Conservation (phyloP, 2,329 filamentous ascomycete species). For the Talaromyces rugulosus region DNA sequence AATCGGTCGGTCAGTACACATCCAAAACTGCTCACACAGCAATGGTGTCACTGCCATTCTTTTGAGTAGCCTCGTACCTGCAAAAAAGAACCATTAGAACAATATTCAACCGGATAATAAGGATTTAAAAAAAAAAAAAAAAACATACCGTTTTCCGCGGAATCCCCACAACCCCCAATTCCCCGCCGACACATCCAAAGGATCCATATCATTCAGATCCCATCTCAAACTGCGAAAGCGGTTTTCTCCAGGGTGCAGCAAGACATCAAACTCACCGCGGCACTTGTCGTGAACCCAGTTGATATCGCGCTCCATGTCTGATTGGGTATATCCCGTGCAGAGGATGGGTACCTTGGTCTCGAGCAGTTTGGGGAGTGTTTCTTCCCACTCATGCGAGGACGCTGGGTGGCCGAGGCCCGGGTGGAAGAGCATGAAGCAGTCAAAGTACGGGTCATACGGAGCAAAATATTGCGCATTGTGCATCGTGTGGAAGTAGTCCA, state of each 20-base stretch:
- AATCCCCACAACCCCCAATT: conserved; percentile 99
- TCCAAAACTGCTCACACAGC: conserved; percentile 1
- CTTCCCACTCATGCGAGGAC: conserved; percentile 87
- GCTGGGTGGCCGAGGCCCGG: conserved; percentile 93
- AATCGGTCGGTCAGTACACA: not conserved
- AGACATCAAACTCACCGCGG: conserved; percentile 82
- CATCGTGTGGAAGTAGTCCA: conserved; percentile 96
- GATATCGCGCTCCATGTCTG: conserved; percentile 89
- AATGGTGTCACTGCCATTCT: conserved; percentile 15
- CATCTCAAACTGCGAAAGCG: conserved; percentile 87
- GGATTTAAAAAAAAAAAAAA: not conserved
- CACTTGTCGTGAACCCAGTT: conserved; percentile 84
- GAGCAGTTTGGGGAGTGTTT: conserved; percentile 81
- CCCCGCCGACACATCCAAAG: conserved; percentile 87
- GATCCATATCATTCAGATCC: conserved; percentile 95
- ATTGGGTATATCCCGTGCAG: conserved; percentile 92
- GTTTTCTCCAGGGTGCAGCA: conserved; percentile 92
- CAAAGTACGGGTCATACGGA: conserved; percentile 96
- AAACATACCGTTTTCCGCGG: conserved; percentile 81
- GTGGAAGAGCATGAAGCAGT: conserved; percentile 96
- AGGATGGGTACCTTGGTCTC: conserved; percentile 96
- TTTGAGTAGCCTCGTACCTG: conserved; percentile 38
- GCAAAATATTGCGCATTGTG: conserved; percentile 87
- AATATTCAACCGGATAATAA: too few species aligned
- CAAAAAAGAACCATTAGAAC: not conserved